These are phyloP conservation scores for Tritrichomonas musculus DNA, from an alignment of 208 protist genomes.

Conservation along the genomic window DNA sequence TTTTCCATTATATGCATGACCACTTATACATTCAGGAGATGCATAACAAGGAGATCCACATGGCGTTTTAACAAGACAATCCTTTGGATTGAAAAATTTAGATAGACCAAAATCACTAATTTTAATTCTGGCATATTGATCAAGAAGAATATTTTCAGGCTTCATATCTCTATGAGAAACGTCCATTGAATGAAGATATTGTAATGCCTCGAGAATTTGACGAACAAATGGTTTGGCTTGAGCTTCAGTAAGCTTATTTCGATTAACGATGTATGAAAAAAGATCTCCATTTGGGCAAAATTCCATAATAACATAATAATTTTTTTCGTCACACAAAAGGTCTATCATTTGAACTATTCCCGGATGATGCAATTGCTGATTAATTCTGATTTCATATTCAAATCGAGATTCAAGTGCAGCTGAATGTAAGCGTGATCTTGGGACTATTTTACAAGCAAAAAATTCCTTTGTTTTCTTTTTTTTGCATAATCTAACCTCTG, in stretches of 20 bases:
- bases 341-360: background rate
- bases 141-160: conserved; percentile 6
- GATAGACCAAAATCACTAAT: conserved; percentile 2
- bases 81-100: background rate
- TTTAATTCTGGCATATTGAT: background rate
- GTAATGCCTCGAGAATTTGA: background rate
- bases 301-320: conserved; percentile 35
- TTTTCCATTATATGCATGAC: background rate
- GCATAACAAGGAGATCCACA: background rate
- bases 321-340: background rate
- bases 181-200: background rate
- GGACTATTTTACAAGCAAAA: too few species aligned
- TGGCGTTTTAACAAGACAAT: background rate
- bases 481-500: too few species aligned
- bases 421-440: too few species aligned
- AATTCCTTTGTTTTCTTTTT: too few species aligned
- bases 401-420: background rate
- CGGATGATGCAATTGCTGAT: background rate
- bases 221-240: background rate
- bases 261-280: background rate
- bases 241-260: background rate
- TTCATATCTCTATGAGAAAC: conserved; percentile 11
- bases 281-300: conserved; percentile 33
- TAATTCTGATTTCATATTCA: background rate
- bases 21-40: background rate